Percentiles rank a stretch among this genome's conserved stretches.
phyloP scores from a whole-genome alignment of 2,329 filamentous ascomycete species.

The Shiraia sp. region DNA sequence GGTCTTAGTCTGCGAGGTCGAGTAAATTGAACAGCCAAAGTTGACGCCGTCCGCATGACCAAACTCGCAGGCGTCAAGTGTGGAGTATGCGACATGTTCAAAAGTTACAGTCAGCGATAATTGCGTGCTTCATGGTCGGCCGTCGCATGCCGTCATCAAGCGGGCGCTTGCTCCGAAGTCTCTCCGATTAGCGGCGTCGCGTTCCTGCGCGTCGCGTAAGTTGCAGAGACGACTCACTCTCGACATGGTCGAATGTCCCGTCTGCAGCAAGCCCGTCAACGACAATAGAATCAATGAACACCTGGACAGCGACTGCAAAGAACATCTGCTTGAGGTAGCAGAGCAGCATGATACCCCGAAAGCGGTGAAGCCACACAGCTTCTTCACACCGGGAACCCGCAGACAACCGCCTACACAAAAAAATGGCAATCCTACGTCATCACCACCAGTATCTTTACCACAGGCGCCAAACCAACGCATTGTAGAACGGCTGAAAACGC shows the following conservation, averaged over 20 bases:
- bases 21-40: conserved; percentile 7
- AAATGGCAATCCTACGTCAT: conserved; percentile 24
- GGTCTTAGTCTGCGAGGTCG: no score
- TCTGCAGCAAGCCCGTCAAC: conserved; percentile 75
- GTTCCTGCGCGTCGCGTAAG: conserved; percentile 19
- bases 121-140: conserved; percentile 32
- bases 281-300: conserved; percentile 82
- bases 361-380: conserved; percentile 49
- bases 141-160: conserved; percentile 37
- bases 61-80: not conserved
- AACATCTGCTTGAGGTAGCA: conserved; percentile 64
- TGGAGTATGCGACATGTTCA: no score
- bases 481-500: conserved; percentile 27
- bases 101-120: conserved; percentile 7
- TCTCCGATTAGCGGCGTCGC: conserved; percentile 19
- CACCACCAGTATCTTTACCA: conserved; percentile 21
- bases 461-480: conserved; percentile 10
- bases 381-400: conserved; percentile 60
- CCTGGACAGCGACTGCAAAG: conserved; percentile 80
- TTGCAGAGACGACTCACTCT: conserved; percentile 9
- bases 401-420: conserved; percentile 28
- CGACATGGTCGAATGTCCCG: conserved; percentile 73
- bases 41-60: conserved; percentile 20
- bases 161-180: conserved; percentile 18
- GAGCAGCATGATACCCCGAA: conserved; percentile 25